Evolutionary conservation across 495 filamentous ascomycete species (phyloP), one percentile per base, ranked within the genome.

Genomic region (Neurospora sp.): DNA sequence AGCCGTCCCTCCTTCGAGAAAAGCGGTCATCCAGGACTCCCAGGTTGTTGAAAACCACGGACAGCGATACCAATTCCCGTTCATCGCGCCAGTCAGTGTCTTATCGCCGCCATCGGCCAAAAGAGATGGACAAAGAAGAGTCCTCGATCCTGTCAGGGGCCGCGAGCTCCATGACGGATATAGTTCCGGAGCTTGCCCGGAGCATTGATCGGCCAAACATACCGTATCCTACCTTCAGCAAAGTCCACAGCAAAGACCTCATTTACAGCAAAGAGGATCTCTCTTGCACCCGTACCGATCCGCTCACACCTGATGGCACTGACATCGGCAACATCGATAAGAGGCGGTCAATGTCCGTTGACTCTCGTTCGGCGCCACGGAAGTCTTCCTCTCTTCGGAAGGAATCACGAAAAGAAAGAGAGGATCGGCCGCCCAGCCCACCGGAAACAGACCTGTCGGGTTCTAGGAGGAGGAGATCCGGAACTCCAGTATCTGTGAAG

Each of bases 201-300:
- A 80, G 80, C 31, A 76, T 82, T 35, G 83, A 83, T 16, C 79
- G 86, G 71, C 85, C 88, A 74, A 93, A 87, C 83, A 80, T 92
- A 31, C 90, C 93, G 14, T 98, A 98, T 79, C 94, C 94, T 5
- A 86, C 84, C 20, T 96, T 97, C 83, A 94, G 91, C 78, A 97
- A 97, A 80, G 90, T 91, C 42, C 91, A 96, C 79, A 96, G 93
- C 87, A 95, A 93, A 79, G 93, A 96, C 79, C 86, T 88, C 68
- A 85, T 96, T 44, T 83, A 85, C 69, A 89, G 87, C 79, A 86
- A 86, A 75, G 89, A 90, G 72, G 87, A 89, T 74, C 70, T 88
- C 70, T 80, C 77, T 31, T 70, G 71, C 8, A 82, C 79, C 37
- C 82, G 81, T 72, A 78, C 80, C 7, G 86, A 87, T 72, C 90